Conservation (phyloP, 2,329 filamentous ascomycete species). For the Fusarium sp. region DNA sequence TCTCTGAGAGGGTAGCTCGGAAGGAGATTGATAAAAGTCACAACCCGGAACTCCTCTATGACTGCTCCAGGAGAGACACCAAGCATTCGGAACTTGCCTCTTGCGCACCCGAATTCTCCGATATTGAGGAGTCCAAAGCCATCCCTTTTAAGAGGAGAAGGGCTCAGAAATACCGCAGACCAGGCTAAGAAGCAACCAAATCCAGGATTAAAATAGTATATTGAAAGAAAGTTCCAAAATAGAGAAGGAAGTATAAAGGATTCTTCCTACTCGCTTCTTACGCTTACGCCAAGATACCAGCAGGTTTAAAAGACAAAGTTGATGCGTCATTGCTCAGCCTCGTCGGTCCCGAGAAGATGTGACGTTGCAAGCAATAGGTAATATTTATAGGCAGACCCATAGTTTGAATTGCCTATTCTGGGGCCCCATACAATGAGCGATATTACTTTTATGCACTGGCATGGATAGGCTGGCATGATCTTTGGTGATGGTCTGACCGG, state of each 20-base stretch:
- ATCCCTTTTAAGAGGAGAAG: too few species aligned
- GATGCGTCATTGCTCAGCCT: not conserved
- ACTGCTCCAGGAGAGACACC: too few species aligned
- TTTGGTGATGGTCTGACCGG: not conserved
- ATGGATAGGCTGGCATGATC: not conserved
- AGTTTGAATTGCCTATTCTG: not conserved
- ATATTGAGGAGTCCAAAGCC: too few species aligned
- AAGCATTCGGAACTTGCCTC: too few species aligned
- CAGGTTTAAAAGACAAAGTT: not conserved
- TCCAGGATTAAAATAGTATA: too few species aligned
- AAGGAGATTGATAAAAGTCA: too few species aligned
- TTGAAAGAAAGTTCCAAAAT: too few species aligned
- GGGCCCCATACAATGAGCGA: not conserved
- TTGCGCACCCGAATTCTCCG: too few species aligned
- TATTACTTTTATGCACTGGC: not conserved
- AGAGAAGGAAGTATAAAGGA: not conserved
- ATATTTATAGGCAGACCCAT: not conserved
- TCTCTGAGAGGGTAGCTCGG: too few species aligned
- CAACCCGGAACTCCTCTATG: too few species aligned
- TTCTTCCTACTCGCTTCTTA: accelerated
- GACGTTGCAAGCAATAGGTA: not conserved
- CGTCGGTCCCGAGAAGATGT: not conserved
- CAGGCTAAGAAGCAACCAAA: too few species aligned
- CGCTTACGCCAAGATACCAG: not conserved
- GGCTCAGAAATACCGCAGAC: too few species aligned